These are phyloP conservation scores for Herpetospermum pedunculosum DNA, from an alignment of 306 rosid species.

Conservation along the genomic window DNA sequence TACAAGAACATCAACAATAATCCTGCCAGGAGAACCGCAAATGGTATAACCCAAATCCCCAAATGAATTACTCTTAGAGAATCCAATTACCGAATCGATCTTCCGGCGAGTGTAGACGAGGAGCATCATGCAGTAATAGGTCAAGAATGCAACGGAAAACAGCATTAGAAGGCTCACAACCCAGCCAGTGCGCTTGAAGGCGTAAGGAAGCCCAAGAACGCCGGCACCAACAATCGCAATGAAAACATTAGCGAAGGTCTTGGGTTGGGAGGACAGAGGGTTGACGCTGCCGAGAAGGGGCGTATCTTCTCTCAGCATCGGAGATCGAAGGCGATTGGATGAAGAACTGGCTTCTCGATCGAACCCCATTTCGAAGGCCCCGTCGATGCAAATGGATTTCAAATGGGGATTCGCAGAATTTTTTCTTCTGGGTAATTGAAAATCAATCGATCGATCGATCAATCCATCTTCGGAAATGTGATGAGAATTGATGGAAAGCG, in stretches of 20 bases:
- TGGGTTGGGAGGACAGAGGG: constrained; percentile 26
- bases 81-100: constrained; percentile 22
- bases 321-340: constrained; percentile 11
- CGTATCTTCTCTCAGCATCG: constrained; percentile 28
- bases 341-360: constrained; percentile 23
- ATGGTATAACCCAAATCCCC: constrained; percentile 40
- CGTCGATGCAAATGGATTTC: not conserved
- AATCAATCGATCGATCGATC: no score
- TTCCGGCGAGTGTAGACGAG: constrained; percentile 34
- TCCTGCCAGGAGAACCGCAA: constrained; percentile 27
- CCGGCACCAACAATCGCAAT: constrained; percentile 49
- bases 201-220: constrained; percentile 41
- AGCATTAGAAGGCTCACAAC: constrained; percentile 25
- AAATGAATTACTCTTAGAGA: constrained; percentile 28
- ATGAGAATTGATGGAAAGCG: no score
- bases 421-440: no score
- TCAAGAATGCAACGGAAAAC: constrained; percentile 23
- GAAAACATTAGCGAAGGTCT: constrained; percentile 47
- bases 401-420: no score
- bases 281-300: constrained; percentile 21
- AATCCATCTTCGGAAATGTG: no score
- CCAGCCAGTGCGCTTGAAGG: constrained; percentile 47
- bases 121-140: constrained; percentile 46
- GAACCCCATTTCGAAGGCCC: constrained; percentile 13
- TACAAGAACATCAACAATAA: constrained; percentile 25